Evolutionary conservation across 768 basidiomycete species (phyloP).

Genomic region (Lentinus tigrinus): DNA sequence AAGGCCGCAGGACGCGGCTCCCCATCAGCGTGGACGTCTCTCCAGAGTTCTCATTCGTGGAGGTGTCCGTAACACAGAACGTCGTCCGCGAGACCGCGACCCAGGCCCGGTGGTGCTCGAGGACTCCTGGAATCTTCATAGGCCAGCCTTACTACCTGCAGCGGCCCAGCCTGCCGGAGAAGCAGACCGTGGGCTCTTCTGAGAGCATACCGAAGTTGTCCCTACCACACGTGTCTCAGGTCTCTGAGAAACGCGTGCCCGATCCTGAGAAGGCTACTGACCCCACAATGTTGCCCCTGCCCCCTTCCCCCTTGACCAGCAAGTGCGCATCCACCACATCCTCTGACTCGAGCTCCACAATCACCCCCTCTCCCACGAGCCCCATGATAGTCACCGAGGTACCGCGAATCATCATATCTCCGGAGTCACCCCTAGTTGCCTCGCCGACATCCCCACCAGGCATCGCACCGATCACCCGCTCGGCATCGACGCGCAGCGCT

Average conservation of each 20-base stretch:
- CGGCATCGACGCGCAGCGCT: not conserved
- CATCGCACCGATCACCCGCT: not conserved
- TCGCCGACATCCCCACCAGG: not conserved
- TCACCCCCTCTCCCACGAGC: not conserved
- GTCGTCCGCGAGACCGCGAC: conserved; percentile 1
- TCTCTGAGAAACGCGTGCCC: not conserved
- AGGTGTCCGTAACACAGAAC: not conserved
- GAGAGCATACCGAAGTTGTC: not conserved
- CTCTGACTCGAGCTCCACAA: not conserved
- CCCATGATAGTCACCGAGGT: not conserved
- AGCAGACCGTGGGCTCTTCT: not conserved
- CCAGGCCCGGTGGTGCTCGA: not conserved
- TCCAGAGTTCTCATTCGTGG: not conserved
- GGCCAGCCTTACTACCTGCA: conserved; percentile 8
- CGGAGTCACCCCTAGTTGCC: not conserved
- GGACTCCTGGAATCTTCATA: conserved; percentile 3
- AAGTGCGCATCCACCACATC: not conserved
- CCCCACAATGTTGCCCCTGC: not conserved
- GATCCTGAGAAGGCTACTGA: not conserved
- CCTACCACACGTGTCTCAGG: not conserved
- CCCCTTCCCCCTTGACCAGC: not conserved
- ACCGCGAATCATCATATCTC: not conserved
- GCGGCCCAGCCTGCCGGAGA: not conserved
- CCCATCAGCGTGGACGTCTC: not conserved
- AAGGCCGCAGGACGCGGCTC: not conserved